These are phyloP conservation scores for Amylocarpus encephaloides DNA, from an alignment of 2,329 filamentous ascomycete genomes.

Conservation along the genomic window DNA sequence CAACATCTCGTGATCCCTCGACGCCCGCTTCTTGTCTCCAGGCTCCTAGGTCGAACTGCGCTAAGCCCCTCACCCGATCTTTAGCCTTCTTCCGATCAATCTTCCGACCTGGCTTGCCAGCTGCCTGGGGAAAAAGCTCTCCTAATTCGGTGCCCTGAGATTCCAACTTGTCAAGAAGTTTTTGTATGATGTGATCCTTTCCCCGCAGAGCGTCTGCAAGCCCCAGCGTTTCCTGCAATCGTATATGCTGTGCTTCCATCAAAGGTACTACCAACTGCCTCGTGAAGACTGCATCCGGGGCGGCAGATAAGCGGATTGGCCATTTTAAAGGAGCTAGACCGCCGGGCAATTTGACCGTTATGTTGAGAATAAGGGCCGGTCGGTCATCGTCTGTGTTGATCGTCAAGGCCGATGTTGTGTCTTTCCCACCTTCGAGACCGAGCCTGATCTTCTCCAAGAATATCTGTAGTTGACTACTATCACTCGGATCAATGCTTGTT, in stretches of 20 bases:
- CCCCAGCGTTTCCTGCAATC: constrained; percentile 37
- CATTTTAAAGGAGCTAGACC: constrained; percentile 59
- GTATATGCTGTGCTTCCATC: constrained; percentile 37
- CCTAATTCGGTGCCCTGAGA: constrained; percentile 43
- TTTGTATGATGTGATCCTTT: constrained; percentile 50
- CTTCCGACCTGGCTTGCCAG: constrained; percentile 33
- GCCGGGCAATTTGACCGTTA: constrained; percentile 55
- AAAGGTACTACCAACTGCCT: constrained; percentile 43
- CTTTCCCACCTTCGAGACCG: constrained; percentile 40
- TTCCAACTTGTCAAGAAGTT: constrained; percentile 48
- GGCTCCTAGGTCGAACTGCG: constrained; percentile 35
- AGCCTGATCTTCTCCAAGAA: constrained; percentile 58
- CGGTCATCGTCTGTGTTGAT: constrained; percentile 36
- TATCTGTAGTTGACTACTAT: constrained; percentile 63
- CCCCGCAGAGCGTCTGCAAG: constrained; percentile 41
- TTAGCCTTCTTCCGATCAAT: constrained; percentile 33
- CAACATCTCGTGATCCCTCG: constrained; percentile 10
- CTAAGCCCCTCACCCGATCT: constrained; percentile 40
- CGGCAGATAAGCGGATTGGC: constrained; percentile 49
- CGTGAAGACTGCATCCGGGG: constrained; percentile 34
- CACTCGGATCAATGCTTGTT: constrained; percentile 65
- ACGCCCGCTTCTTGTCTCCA: constrained; percentile 19
- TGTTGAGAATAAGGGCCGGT: constrained; percentile 35
- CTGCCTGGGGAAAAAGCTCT: constrained; percentile 42
- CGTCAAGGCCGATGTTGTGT: constrained; percentile 38